Evolutionary conservation across 1,284 basidiomycete genomes (phyloP).

Genomic region (Naganishia sp.): DNA sequence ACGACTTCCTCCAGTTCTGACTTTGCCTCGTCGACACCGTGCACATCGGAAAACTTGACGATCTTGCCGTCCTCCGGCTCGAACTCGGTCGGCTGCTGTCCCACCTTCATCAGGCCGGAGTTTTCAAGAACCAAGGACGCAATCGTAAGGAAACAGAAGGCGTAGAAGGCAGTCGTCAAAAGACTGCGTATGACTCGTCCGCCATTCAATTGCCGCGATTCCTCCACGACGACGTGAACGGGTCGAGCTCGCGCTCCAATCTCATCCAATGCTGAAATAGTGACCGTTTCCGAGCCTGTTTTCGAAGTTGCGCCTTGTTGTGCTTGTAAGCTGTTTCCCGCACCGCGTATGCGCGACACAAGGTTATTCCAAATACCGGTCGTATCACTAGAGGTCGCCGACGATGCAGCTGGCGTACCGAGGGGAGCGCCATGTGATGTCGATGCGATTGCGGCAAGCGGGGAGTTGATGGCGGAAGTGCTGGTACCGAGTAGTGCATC

Average conservation of each 20-base stretch:
- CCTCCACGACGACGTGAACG: conserved; percentile 33
- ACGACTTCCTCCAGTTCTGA: conserved; percentile 91
- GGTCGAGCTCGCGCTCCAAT: conserved; percentile 30
- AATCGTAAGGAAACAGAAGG: conserved; percentile 65
- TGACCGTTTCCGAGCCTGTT: conserved; percentile 6
- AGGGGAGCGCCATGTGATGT: neutral
- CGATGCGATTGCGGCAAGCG: conserved; percentile 1
- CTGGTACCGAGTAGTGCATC: conserved; percentile 28
- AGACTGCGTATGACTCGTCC: conserved; percentile 32
- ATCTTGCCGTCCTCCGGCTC: conserved; percentile 64
- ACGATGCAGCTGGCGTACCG: neutral
- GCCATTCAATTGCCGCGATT: conserved; percentile 29
- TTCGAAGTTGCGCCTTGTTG: conserved; percentile 6
- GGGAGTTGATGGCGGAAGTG: conserved; percentile 5
- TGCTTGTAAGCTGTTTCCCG: conserved; percentile 18
- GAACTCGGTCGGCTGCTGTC: conserved; percentile 62
- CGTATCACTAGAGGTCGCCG: conserved; percentile 1
- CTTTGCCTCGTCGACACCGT: conserved; percentile 93
- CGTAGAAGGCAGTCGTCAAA: conserved; percentile 25
- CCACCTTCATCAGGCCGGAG: conserved; percentile 84
- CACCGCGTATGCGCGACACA: conserved; percentile 27
- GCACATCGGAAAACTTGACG: conserved; percentile 87
- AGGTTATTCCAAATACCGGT: conserved; percentile 22
- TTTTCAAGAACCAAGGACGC: conserved; percentile 87
- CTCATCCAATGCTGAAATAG: conserved; percentile 28